These are phyloP conservation scores for Emmonsiellopsis sp. DNA, from an alignment of 2,329 filamentous ascomycete genomes.

Conservation along the genomic window DNA sequence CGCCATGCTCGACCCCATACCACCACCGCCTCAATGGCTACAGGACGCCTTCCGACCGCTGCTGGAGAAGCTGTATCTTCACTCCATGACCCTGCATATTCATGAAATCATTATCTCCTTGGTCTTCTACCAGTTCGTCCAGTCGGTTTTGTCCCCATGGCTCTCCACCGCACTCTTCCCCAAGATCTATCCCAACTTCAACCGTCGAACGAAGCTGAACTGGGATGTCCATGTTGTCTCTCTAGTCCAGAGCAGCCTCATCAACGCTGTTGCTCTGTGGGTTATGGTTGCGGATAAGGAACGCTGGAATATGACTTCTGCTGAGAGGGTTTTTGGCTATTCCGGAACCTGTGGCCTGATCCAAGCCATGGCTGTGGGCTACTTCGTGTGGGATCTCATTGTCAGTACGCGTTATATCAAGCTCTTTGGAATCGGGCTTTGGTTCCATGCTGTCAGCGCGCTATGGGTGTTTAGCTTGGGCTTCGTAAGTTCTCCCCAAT, in stretches of 20 bases:
- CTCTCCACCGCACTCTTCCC: constrained; percentile 48
- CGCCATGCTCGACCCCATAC: constrained; percentile 36
- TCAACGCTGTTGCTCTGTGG: constrained; percentile 49
- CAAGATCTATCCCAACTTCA: constrained; percentile 45
- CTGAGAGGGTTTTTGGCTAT: constrained; percentile 52
- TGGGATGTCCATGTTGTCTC: constrained; percentile 61
- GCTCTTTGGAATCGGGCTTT: constrained; percentile 53
- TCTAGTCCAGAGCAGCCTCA: constrained; percentile 49
- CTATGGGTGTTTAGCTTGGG: constrained; percentile 53
- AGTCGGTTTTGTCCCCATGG: constrained; percentile 45
- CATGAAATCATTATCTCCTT: constrained; percentile 53
- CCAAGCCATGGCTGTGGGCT: constrained; percentile 52
- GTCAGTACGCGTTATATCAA: constrained; percentile 47
- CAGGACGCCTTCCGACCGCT: constrained; percentile 40
- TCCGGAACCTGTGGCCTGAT: constrained; percentile 50
- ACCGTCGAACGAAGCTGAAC: constrained; percentile 49
- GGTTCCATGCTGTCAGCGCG: constrained; percentile 54
- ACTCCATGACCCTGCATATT: constrained; percentile 50
- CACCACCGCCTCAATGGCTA: constrained; percentile 44
- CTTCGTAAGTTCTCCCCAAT: constrained; percentile 44
- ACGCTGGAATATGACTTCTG: constrained; percentile 43
- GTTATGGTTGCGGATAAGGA: constrained; percentile 50
- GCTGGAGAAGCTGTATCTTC: constrained; percentile 43
- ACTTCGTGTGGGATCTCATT: constrained; percentile 56
- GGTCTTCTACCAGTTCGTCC: constrained; percentile 47